Evolutionary conservation across 2,329 filamentous ascomycete species (phyloP).

Genomic region (Pleoardoris graminearum): DNA sequence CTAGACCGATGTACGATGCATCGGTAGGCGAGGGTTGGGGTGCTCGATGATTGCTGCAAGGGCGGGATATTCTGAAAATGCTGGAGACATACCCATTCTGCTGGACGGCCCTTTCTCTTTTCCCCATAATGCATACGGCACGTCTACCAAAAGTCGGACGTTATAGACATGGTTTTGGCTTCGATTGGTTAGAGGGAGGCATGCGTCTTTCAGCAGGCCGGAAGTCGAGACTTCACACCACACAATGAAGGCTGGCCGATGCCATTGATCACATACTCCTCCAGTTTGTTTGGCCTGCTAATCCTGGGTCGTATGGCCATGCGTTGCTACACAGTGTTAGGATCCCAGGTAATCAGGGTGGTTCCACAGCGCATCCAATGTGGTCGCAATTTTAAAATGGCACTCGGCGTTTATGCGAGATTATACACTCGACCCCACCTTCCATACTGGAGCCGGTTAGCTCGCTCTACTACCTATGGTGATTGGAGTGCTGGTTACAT

Average conservation of each 20-base stretch:
- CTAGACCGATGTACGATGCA: slow-evolving; percentile 72
- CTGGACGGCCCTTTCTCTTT: slow-evolving; percentile 19
- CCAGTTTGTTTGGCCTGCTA: not conserved
- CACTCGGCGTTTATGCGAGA: no score
- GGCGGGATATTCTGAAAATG: not conserved
- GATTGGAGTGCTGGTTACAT: no score
- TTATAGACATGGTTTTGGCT: slow-evolving; percentile 28
- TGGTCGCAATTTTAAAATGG: no score
- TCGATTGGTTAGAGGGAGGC: slow-evolving; percentile 3
- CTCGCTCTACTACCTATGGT: no score
- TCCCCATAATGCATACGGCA: slow-evolving; percentile 35
- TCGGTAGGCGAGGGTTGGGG: slow-evolving; percentile 29
- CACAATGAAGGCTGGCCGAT: slow-evolving; percentile 4
- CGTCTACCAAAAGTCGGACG: slow-evolving; percentile 34
- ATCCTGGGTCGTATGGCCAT: not conserved
- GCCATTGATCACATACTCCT: slow-evolving; percentile 2
- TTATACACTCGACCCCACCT: no score
- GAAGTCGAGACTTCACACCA: not conserved
- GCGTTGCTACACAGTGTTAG: not conserved
- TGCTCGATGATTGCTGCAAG: slow-evolving; percentile 16
- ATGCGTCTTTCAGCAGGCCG: slow-evolving; percentile 3
- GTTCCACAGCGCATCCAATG: no score
- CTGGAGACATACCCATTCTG: slow-evolving; percentile 12
- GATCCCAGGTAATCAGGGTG: not conserved
- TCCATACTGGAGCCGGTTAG: no score